Evolutionary conservation across 2,329 filamentous ascomycete genomes (phyloP), one percentile per base, ranked within the genome.

Genomic region (Clonostachys byssicola): DNA sequence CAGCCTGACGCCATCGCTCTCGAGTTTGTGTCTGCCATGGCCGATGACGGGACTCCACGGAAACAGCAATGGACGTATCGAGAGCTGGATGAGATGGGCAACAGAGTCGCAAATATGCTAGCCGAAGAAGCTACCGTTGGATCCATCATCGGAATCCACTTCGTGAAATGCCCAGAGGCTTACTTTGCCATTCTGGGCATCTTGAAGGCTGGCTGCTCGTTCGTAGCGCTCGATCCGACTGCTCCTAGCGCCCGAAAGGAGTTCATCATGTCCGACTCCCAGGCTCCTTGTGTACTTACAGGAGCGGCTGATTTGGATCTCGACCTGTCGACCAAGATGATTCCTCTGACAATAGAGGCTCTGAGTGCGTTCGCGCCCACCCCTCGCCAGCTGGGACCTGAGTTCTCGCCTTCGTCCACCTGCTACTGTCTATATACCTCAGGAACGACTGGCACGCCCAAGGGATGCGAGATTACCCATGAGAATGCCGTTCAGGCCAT

Each of bases 351-450:
- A 4, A 60, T 70, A 14, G 49, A 47, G 0, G 46, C 44, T 2
- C 51, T 81, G 8, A 49, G 53, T 40, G 23, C 13, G 5, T 46
- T 38, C 41, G 52, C 62, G 16, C 50, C 49, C 13, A 53, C 40
- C 23, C 48, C 23, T 42, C 50, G 42, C 18, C 38, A 47, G 6
- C 38, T 54, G 3, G 46, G 36, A 10, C 7, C 39, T 2, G 20
- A 3, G 0, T 60, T 71, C 33, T 54, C 49, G n/a, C 60, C 62
- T 13, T 70, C 77, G 18, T 78, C 85, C 53, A 81, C 82, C 0
- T 90, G 86, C 55, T 95, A 95, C 60, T 92, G 89, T 49, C 73
- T 95, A 2, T 95, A 95, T 62, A 95, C 90, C 0, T 92, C 88
- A 5, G 89, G 90, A 5, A 95, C 90, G 0, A 95, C 90, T 0